Evolutionary conservation across 2,329 filamentous ascomycete species (phyloP).

Genomic region (Penicillium sp.): DNA sequence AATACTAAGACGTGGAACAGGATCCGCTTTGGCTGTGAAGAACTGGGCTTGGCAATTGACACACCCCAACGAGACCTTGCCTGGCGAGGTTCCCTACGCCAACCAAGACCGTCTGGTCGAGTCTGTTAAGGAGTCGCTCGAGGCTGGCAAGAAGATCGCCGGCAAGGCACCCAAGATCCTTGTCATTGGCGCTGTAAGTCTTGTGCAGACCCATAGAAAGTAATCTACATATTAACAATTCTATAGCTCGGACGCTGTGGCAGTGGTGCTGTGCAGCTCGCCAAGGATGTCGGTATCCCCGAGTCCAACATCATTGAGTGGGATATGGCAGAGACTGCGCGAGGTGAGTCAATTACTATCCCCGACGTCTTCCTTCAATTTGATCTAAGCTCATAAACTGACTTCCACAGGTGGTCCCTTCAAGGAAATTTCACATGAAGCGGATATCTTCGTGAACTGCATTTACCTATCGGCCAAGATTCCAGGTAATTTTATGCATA

Average conservation of each 20-base stretch:
- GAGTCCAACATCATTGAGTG: conserved; percentile 67
- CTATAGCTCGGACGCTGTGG: conserved; percentile 64
- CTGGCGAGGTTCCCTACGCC: conserved; percentile 56
- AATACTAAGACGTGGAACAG: conserved; percentile 29
- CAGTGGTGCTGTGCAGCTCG: conserved; percentile 77
- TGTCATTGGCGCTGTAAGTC: conserved; percentile 70
- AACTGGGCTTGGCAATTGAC: conserved; percentile 80
- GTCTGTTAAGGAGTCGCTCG: conserved; percentile 70
- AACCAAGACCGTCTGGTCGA: conserved; percentile 71
- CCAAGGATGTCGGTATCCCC: conserved; percentile 69
- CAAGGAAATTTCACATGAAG: conserved; percentile 66
- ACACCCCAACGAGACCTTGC: conserved; percentile 65
- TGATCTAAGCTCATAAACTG: background rate
- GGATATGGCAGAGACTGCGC: conserved; percentile 78
- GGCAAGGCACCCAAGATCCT: conserved; percentile 71
- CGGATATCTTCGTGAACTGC: conserved; percentile 79
- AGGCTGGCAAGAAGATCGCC: conserved; percentile 63
- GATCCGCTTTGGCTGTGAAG: conserved; percentile 71
- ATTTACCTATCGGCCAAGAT: conserved; percentile 81
- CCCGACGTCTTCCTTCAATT: background rate
- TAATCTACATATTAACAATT: conserved; percentile 10
- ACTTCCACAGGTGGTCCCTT: conserved; percentile 63
- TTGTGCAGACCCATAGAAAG: background rate
- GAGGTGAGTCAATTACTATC: conserved; percentile 41
- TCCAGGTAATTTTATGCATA: conserved; percentile 46